Percentiles rank a stretch among this genome's conserved stretches.
Conservation (phyloP, 768 basidiomycete species). For the Lyophyllum decastes region DNA sequence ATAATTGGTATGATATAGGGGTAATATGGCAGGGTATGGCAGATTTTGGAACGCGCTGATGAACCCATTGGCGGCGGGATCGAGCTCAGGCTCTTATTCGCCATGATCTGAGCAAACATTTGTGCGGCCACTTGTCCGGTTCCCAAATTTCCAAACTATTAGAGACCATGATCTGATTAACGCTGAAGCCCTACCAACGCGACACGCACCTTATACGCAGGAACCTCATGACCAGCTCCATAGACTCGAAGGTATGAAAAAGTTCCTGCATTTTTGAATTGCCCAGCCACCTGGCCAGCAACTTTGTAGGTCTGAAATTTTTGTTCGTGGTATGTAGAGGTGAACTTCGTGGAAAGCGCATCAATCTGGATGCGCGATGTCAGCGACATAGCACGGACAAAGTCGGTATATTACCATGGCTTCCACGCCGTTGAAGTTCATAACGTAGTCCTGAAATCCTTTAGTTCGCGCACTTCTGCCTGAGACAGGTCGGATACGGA, state of each 20-base stretch:
- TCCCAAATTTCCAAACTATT: conserved; percentile 34
- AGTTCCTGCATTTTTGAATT: conserved; percentile 60
- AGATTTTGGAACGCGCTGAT: neutral
- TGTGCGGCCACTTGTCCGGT: conserved; percentile 44
- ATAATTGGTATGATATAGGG: neutral
- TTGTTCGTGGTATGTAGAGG: conserved; percentile 39
- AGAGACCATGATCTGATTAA: conserved; percentile 12
- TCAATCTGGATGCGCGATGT: conserved; percentile 37
- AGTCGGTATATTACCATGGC: conserved; percentile 42
- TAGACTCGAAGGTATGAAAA: conserved; percentile 56
- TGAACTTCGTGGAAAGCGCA: conserved; percentile 47
- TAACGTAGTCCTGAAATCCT: conserved; percentile 45
- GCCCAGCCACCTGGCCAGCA: conserved; percentile 46
- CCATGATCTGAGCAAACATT: conserved; percentile 44
- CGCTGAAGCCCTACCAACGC: neutral
- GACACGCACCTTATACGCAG: conserved; percentile 41
- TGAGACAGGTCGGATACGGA: neutral
- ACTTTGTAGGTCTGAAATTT: conserved; percentile 51
- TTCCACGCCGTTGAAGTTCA: conserved; percentile 60
- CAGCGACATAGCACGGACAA: neutral
- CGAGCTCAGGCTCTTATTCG: conserved; percentile 21
- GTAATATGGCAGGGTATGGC: neutral
- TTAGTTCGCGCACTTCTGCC: neutral
- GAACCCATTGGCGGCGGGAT: neutral
- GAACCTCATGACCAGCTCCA: conserved; percentile 50